Evolutionary conservation across 208 protist genomes (phyloP), one percentile per base, ranked within the genome.

Genomic region (Crithidia thermophila): DNA sequence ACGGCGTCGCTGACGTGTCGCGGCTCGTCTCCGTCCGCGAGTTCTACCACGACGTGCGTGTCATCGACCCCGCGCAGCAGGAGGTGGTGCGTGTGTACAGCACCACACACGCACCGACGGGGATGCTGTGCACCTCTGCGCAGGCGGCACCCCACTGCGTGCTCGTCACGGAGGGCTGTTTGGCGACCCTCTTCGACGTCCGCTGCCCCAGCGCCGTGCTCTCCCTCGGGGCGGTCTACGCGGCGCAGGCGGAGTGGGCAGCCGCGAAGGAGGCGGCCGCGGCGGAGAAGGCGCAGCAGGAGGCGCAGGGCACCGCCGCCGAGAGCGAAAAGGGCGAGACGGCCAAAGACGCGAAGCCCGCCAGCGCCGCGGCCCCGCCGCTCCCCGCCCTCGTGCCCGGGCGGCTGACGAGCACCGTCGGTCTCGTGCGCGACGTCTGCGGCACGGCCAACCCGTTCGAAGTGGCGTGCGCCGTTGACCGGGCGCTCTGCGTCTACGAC

Each of bases 401-500:
- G 25, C 77, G 89, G 1, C 63, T 92, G n/a, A 94, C 83, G 4
- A 85, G 71, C 73, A 71, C 78, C 10, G 58, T 64, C 21, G 79
- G 73, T 4, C 43, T 52, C 16, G 75, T 93, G 25, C 58, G 72
- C 13, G 84, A 88, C 71, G 73, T 83, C 9, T 91, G 89, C 57
- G 61, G 30, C 21, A 87, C 81, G n/a, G 53, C 42, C 28, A 85
- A 82, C 53, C 73, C 83, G 10, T 83, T 76, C 62, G 85, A 95
- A 64, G 77, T 92, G 27, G 85, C 71, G n/a, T 31, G 79, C 16
- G 67, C 75, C 27, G 71, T 90, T 11, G 89, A 91, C 58, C 85
- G 89, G 5, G 78, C 86, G 5, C 34, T 95, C 16, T 87, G 72
- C 65, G 77, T 93, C 14, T 87, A 87, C 72, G 89, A 95, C 69